Conservation (phyloP, 2,329 filamentous ascomycete genomes). For the Aspergillus unguis region DNA sequence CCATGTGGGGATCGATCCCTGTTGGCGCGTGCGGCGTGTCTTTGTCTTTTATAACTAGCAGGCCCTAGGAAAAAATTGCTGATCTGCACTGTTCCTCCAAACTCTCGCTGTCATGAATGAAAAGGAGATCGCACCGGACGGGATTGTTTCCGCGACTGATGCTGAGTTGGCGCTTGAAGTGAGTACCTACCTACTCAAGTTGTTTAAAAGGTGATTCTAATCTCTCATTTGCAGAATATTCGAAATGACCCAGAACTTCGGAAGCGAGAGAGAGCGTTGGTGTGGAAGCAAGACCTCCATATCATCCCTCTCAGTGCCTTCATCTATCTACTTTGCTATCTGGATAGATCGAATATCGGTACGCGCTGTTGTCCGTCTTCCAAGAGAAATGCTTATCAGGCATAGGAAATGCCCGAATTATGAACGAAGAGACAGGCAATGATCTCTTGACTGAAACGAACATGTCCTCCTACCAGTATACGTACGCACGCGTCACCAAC, state of each 20-base stretch:
- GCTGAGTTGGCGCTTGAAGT: conserved; percentile 14
- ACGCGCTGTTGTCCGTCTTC: neutral
- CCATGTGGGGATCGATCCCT: conserved; percentile 8
- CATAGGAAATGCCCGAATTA: conserved; percentile 59
- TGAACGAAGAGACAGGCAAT: conserved; percentile 59
- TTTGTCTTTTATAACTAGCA: conserved; percentile 2
- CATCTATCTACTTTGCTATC: conserved; percentile 66
- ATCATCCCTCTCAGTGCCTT: conserved; percentile 62
- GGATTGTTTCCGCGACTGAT: conserved; percentile 16
- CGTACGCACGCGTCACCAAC: conserved; percentile 30
- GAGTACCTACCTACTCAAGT: neutral
- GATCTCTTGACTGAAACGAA: conserved; percentile 61
- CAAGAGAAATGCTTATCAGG: conserved; percentile 7
- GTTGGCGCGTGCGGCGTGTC: neutral
- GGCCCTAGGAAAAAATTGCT: conserved; percentile 1
- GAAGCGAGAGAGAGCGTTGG: conserved; percentile 34
- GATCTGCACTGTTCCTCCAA: neutral
- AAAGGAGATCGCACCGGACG: conserved; percentile 15
- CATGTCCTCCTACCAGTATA: conserved; percentile 62
- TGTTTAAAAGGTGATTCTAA: neutral
- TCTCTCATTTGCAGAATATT: conserved; percentile 5
- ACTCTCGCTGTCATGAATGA: conserved; percentile 17
- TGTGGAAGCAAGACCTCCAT: conserved; percentile 60
- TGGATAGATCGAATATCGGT: conserved; percentile 67
- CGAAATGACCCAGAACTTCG: conserved; percentile 10